Conservation (phyloP, 176 grass and related monocot species). For the Musa troglodytarum region DNA sequence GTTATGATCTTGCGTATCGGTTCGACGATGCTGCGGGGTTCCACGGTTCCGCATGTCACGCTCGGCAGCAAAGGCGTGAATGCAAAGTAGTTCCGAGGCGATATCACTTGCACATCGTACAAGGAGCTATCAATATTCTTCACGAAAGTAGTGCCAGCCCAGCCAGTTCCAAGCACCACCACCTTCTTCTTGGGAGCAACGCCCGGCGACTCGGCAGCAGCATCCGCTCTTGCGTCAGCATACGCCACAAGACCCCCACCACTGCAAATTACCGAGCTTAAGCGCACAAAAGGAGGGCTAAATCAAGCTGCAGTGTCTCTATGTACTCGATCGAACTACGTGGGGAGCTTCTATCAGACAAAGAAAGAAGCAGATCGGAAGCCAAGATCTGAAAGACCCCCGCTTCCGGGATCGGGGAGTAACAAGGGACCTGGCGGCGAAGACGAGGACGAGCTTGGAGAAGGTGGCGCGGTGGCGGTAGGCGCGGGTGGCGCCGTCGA, state of each 20-base stretch:
- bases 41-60: slow-evolving; percentile 84
- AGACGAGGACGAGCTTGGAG: slow-evolving; percentile 25
- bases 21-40: slow-evolving; percentile 78
- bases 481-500: slow-evolving; percentile 15
- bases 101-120: slow-evolving; percentile 86
- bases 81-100: slow-evolving; percentile 87
- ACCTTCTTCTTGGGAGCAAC: slow-evolving; percentile 64
- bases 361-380: neutral
- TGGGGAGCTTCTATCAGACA: too few relatives aligned
- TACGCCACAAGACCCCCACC: slow-evolving; percentile 75
- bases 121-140: slow-evolving; percentile 64
- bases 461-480: slow-evolving; percentile 14
- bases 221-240: slow-evolving; percentile 50
- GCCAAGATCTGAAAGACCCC: neutral
- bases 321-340: too few relatives aligned
- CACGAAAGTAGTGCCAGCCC: slow-evolving; percentile 78
- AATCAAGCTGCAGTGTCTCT: too few relatives aligned
- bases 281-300: neutral
- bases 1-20: slow-evolving; percentile 62
- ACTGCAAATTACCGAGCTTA: slow-evolving; percentile 30
- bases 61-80: slow-evolving; percentile 91
- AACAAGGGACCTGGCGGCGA: slow-evolving; percentile 27
- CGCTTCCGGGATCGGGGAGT: neutral
- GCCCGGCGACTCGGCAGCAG: slow-evolving; percentile 22
- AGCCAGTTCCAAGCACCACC: slow-evolving; percentile 88